Percentiles rank a stretch among this genome's conserved stretches.
phyloP scores from a whole-genome alignment of 1,284 basidiomycete genomes.

The Amylostereum chailletii region DNA sequence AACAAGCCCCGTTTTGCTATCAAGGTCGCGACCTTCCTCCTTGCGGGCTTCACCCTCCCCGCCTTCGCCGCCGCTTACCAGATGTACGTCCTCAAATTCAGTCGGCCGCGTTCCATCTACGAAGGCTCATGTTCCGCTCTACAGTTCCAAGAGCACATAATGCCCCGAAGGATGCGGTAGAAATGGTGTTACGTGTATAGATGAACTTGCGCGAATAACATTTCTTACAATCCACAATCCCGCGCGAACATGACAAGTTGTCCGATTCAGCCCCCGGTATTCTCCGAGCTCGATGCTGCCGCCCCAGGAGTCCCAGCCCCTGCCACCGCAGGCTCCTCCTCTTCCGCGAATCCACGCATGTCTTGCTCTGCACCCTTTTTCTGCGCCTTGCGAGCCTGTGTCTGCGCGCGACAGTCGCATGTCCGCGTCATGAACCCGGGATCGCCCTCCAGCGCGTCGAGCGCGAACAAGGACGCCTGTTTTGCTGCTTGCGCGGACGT shows the following conservation, averaged over 20 bases:
- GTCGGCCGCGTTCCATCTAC: not conserved
- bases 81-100: conserved; percentile 39
- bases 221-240: not conserved
- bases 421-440: conserved; percentile 47
- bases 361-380: conserved; percentile 30
- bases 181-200: not conserved
- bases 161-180: too few species aligned
- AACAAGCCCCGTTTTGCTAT: conserved; percentile 49
- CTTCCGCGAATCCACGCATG: conserved; percentile 22
- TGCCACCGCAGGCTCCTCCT: conserved; percentile 16
- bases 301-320: conserved; percentile 4
- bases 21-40: conserved; percentile 49
- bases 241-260: not conserved
- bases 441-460: conserved; percentile 60
- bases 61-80: conserved; percentile 55
- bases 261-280: too few species aligned
- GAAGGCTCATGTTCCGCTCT: conserved; percentile 4
- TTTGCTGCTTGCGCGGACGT: conserved; percentile 46
- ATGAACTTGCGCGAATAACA: not conserved
- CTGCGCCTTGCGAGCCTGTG: conserved; percentile 28
- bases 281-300: too few species aligned
- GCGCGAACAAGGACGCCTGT: conserved; percentile 46
- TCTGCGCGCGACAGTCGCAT: conserved; percentile 51
- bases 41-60: conserved; percentile 56
- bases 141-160: conserved; percentile 24